These are phyloP conservation scores for Xylariaceae sp. DNA, from an alignment of 2,329 filamentous ascomycete species.

Conservation along the genomic window DNA sequence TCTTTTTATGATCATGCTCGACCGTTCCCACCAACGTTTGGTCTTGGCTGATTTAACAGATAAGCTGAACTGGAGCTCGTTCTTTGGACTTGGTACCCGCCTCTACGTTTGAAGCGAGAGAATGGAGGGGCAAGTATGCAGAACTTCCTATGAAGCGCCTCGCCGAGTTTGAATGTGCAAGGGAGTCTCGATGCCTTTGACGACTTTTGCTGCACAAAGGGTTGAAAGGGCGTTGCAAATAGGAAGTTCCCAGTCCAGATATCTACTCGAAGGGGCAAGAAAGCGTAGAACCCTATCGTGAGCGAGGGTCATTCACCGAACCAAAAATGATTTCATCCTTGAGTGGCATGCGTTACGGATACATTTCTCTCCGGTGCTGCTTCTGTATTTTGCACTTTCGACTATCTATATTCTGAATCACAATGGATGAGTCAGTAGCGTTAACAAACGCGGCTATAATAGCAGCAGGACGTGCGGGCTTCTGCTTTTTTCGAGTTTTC, in stretches of 20 bases:
- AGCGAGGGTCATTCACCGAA: slow-evolving; percentile 6
- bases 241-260: neutral
- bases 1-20: slow-evolving; percentile 12
- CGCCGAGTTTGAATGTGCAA: slow-evolving; percentile 4
- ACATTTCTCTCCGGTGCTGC: slow-evolving; percentile 11
- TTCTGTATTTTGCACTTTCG: slow-evolving; percentile 23
- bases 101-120: slow-evolving; percentile 2
- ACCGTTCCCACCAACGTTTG: slow-evolving; percentile 3
- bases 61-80: neutral
- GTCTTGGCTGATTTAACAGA: neutral
- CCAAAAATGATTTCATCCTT: slow-evolving; percentile 6
- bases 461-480: slow-evolving; percentile 1
- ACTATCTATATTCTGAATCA: slow-evolving; percentile 26
- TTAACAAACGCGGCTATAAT: slow-evolving; percentile 3
- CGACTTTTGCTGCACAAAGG: neutral
- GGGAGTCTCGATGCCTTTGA: neutral
- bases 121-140: slow-evolving; percentile 5
- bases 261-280: slow-evolving; percentile 3
- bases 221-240: neutral
- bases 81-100: neutral
- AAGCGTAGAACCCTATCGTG: slow-evolving; percentile 5
- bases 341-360: slow-evolving; percentile 7
- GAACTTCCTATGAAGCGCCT: slow-evolving; percentile 8
- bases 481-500: neutral
- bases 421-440: slow-evolving; percentile 18